Percentiles rank a stretch among this genome's conserved stretches.
These are phyloP conservation scores for Amanita rubescens DNA, from an alignment of 768 basidiomycete genomes.

Conservation along the genomic window DNA sequence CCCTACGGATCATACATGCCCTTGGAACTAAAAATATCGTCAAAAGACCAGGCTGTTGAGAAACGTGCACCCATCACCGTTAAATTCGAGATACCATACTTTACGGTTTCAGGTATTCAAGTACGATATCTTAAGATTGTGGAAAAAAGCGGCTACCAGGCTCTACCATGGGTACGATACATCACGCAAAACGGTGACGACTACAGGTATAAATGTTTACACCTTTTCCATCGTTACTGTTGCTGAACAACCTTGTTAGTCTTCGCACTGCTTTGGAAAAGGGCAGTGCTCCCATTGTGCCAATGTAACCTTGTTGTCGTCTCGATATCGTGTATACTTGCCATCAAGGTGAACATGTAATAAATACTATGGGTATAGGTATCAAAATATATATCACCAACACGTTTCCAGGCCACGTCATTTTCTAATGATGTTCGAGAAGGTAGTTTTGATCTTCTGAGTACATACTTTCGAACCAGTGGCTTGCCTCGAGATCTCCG, in stretches of 20 bases:
- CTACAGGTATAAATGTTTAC: constrained; percentile 51
- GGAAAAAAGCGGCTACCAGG: constrained; percentile 97
- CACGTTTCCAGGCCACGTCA: too few relatives aligned
- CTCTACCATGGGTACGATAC: constrained; percentile 92
- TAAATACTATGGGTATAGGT: too few relatives aligned
- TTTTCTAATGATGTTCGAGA: too few relatives aligned
- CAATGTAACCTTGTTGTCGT: constrained; percentile 21
- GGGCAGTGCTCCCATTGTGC: constrained; percentile 60
- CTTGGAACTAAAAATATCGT: not conserved
- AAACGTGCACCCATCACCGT: constrained; percentile 94
- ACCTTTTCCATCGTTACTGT: not conserved
- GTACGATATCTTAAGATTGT: constrained; percentile 98
- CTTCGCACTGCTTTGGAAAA: constrained; percentile 71
- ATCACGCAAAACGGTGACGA: constrained; percentile 91
- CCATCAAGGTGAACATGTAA: too few relatives aligned
- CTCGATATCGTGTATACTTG: not conserved
- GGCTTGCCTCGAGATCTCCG: not conserved
- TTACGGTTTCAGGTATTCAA: constrained; percentile 95
- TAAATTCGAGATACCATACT: constrained; percentile 98
- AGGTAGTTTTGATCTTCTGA: too few relatives aligned
- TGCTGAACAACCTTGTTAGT: constrained; percentile 24
- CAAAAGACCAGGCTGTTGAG: constrained; percentile 67
- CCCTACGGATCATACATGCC: constrained; percentile 8
- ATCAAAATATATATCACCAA: too few relatives aligned
- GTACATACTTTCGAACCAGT: not conserved